Evolutionary conservation across 2,329 filamentous ascomycete species (phyloP).

Genomic region (Bipolaris victoriae): DNA sequence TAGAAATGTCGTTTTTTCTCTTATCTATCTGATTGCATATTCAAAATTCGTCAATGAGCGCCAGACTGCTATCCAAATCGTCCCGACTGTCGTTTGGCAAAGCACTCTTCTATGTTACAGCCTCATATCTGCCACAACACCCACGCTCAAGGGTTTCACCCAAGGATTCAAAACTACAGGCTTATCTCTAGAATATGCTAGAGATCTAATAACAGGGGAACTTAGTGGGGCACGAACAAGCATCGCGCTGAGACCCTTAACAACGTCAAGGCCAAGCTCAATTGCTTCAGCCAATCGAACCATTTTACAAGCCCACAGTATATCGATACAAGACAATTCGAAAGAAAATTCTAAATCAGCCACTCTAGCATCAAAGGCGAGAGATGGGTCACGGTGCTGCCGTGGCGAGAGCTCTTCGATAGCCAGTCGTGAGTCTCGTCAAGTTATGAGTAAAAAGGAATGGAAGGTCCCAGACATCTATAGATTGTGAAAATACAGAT

Average conservation of each 20-base stretch:
- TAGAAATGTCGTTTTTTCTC: conserved; percentile 10
- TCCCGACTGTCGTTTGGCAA: conserved; percentile 10
- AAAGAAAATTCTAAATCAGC: not conserved
- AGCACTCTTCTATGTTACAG: conserved; percentile 6
- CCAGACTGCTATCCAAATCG: conserved; percentile 7
- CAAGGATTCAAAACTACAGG: conserved; percentile 9
- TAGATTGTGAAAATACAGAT: not conserved
- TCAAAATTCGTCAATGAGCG: not conserved
- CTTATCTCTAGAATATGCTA: conserved; percentile 2
- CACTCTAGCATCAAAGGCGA: not conserved
- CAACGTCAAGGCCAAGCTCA: not conserved
- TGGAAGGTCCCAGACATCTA: not conserved
- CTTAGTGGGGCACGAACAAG: not conserved
- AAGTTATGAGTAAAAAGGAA: conserved; percentile 7
- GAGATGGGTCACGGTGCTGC: not conserved
- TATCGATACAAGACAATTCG: not conserved
- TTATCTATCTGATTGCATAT: conserved; percentile 6
- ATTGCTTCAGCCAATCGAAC: not conserved
- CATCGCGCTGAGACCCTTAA: not conserved
- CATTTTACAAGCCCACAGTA: not conserved
- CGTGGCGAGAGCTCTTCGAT: conserved; percentile 6
- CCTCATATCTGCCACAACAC: conserved; percentile 15
- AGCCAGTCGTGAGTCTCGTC: conserved; percentile 7
- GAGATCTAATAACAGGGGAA: not conserved
- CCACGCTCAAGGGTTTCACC: conserved; percentile 8